Conservation (phyloP, 305 asterid species). For the Fraxinus sp. region DNA sequence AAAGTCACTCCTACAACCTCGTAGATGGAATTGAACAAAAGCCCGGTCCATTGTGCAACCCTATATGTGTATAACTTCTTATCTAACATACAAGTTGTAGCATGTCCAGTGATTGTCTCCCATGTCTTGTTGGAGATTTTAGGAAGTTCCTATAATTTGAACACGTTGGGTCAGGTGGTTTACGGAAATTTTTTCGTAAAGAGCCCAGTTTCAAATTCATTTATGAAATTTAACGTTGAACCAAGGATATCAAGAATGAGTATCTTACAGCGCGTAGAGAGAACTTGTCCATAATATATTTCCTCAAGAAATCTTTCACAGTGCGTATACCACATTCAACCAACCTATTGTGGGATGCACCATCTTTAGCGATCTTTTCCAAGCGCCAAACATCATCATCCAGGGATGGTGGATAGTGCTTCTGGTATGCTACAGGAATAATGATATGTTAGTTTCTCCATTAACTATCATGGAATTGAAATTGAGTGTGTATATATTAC, state of each 20-base stretch:
- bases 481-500: neutral
- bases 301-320: constrained; percentile 61
- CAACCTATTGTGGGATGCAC: constrained; percentile 56
- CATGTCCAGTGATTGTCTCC: constrained; percentile 63
- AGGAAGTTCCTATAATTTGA: constrained; percentile 48
- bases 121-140: constrained; percentile 55
- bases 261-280: constrained; percentile 59
- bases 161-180: constrained; percentile 1
- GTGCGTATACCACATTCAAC: constrained; percentile 28
- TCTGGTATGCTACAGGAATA: constrained; percentile 60
- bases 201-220: neutral
- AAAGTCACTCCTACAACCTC: constrained; percentile 52
- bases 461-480: neutral
- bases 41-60: constrained; percentile 33
- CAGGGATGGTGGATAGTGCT: constrained; percentile 66
- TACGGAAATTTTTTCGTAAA: constrained; percentile 3
- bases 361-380: constrained; percentile 77
- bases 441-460: neutral
- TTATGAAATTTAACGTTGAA: neutral
- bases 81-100: constrained; percentile 46
- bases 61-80: constrained; percentile 47
- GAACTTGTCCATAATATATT: constrained; percentile 32
- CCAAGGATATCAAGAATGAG: neutral
- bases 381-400: constrained; percentile 76
- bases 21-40: constrained; percentile 55